A percentile compares a stretch with the other conserved stretches of the same genome.
phyloP scores from a whole-genome alignment of 2,329 filamentous ascomycete species.

The Aspergillus uvarum region DNA sequence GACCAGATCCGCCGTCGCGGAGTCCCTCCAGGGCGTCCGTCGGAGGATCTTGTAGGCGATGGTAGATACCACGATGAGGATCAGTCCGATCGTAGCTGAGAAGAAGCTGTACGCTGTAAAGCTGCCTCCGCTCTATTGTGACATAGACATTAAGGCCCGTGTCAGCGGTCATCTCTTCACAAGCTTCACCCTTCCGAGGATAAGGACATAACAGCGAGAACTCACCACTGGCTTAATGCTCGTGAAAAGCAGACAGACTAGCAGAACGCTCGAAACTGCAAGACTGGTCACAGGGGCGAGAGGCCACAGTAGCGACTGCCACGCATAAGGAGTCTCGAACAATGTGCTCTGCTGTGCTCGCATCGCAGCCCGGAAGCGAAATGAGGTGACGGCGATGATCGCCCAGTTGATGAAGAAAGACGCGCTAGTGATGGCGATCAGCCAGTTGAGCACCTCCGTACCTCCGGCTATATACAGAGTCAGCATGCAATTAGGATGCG shows the following conservation, averaged over 20 bases:
- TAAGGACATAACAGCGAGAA: background rate
- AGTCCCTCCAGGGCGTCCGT: constrained; percentile 9
- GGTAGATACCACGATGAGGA: constrained; percentile 2
- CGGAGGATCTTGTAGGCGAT: constrained; percentile 7
- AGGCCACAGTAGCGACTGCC: constrained; percentile 31
- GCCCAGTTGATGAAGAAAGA: constrained; percentile 38
- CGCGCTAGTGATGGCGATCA: constrained; percentile 29
- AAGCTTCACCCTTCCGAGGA: too few species aligned
- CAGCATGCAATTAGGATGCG: background rate
- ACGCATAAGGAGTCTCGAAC: constrained; percentile 29
- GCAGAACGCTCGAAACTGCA: background rate
- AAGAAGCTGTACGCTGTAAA: constrained; percentile 12
- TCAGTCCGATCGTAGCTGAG: constrained; percentile 9
- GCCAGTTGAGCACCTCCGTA: constrained; percentile 11
- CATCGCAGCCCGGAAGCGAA: constrained; percentile 31
- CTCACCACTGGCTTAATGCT: constrained; percentile 4
- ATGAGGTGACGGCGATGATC: constrained; percentile 34
- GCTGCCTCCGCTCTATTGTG: background rate
- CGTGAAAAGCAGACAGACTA: constrained; percentile 5
- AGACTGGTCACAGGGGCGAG: constrained; percentile 22
- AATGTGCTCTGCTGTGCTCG: constrained; percentile 21
- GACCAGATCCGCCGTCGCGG: constrained; percentile 5
- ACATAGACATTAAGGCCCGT: background rate
- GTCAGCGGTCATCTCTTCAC: background rate
- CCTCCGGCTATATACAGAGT: constrained; percentile 1